These are phyloP conservation scores for Fennellomyces sp. DNA, from an alignment of 371 early-diverging fungal species.

Conservation along the genomic window DNA sequence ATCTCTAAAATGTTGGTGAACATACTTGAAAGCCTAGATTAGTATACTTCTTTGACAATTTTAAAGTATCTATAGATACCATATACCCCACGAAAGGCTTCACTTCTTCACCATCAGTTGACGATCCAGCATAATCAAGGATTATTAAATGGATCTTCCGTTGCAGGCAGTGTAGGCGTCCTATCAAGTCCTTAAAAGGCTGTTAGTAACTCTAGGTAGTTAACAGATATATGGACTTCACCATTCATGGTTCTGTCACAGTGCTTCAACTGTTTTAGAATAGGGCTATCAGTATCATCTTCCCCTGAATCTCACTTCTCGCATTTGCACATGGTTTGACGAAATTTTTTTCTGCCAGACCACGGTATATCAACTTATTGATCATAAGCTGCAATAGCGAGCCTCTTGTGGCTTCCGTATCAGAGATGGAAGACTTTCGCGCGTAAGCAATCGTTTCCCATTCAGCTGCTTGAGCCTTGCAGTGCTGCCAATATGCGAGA, in stretches of 20 bases:
- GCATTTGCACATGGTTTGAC: conserved; percentile 23
- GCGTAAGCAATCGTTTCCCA: conserved; percentile 29
- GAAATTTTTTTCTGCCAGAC: conserved; percentile 27
- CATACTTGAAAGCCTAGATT: too few relatives aligned
- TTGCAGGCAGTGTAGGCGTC: conserved; percentile 20
- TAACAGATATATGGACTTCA: conserved; percentile 19
- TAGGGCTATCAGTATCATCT: conserved; percentile 20
- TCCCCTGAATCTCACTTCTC: conserved; percentile 24
- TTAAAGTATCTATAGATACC: too few relatives aligned
- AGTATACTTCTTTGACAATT: too few relatives aligned
- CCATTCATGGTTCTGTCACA: conserved; percentile 22
- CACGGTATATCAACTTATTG: conserved; percentile 25
- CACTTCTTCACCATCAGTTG: conserved; percentile 18
- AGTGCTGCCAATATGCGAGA: conserved; percentile 27
- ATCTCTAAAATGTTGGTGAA: conserved; percentile 23
- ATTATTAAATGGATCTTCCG: conserved; percentile 18
- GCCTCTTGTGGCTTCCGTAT: conserved; percentile 26
- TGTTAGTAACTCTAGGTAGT: conserved; percentile 20
- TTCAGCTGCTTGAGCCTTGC: conserved; percentile 16
- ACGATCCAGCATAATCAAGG: conserved; percentile 24
- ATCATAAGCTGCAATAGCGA: conserved; percentile 31
- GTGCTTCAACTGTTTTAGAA: conserved; percentile 23
- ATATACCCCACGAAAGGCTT: too few relatives aligned
- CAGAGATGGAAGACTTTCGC: conserved; percentile 22
- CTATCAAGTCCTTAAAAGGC: conserved; percentile 19